Base-by-base conservation (phyloP, 2,329 filamentous ascomycete species). In the Emergomyces africanus region DNA sequence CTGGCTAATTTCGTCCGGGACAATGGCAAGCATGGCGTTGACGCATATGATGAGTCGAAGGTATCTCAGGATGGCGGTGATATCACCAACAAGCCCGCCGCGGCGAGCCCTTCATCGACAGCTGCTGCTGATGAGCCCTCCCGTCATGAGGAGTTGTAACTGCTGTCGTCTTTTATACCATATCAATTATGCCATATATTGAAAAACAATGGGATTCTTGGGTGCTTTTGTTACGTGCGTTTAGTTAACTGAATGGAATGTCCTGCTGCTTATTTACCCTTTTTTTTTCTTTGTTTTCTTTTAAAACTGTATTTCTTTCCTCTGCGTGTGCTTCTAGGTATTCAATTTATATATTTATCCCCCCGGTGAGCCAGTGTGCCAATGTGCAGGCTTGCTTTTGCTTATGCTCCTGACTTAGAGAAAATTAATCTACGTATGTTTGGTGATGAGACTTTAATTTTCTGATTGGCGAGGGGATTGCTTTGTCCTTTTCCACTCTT, bases 1-100 rank as follows among this genome's bases (percentile, higher is more conserved):
- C 83, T 99, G 62, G 86, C 89, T 70, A 82, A 86, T 69, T 99
- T 99, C 79, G 83, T 99, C 75, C 86, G 89, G 77, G 90, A 96
- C 81, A 95, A 94, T 75, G 94, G 94, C 76, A 94, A 90, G 77
- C 83, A 95, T 82, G 85, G 87, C 76, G 84, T 89, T 64, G 84
- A 86, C 68, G 84, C 86, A 63, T 75, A 79, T 59, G 77, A 78
- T 67, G 81, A 81, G 66, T 78, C 78, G 60, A 80, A 82, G 67
- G 80, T 85, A 71, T 76, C 74, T 64, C 75, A 77, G 57, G 53
- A 44, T 28, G 73, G 64, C 30, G 68, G 60, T 46, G 70, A 71
- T 59, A 67, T 66, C 30, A 61, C 65, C n/a, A 57, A 48, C 18
- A 61, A 62, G 33, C 58, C 64, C n/a, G 57, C 61, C 28, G 64